Percentiles rank a stretch among this genome's conserved stretches.
phyloP scores from a whole-genome alignment of 1,284 basidiomycete genomes.

The Phlebopus sp. region DNA sequence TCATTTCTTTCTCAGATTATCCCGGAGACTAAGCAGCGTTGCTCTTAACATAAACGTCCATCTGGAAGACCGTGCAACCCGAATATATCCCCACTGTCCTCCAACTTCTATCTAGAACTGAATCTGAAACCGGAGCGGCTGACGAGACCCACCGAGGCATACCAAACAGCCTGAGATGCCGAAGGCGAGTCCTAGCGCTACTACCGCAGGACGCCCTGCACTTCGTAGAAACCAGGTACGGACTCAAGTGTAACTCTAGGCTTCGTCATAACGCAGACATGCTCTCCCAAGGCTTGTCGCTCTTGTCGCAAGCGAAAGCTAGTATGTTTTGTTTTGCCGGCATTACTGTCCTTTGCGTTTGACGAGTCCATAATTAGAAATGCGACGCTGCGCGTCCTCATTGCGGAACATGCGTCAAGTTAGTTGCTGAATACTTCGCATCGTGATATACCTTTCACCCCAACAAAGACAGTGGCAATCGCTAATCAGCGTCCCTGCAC shows the following conservation, averaged over 20 bases:
- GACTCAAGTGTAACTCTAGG: slow-evolving; percentile 3
- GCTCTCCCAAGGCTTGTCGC: slow-evolving; percentile 59
- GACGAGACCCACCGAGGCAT: background rate
- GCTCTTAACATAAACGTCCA: background rate
- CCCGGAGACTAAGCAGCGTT: background rate
- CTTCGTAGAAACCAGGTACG: slow-evolving; percentile 75
- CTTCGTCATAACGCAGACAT: slow-evolving; percentile 5
- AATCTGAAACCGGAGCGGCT: background rate
- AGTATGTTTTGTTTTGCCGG: slow-evolving; percentile 40
- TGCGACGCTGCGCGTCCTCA: slow-evolving; percentile 80
- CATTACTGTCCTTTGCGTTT: slow-evolving; percentile 1
- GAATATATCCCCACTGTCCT: background rate
- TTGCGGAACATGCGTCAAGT: slow-evolving; percentile 81
- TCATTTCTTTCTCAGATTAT: background rate
- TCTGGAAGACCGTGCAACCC: background rate
- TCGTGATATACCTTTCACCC: slow-evolving; percentile 5
- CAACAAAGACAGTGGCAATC: slow-evolving; percentile 68
- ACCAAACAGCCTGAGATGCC: slow-evolving; percentile 50
- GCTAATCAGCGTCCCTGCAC: slow-evolving; percentile 74
- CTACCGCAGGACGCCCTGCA: slow-evolving; percentile 48
- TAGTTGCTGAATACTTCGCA: slow-evolving; percentile 27
- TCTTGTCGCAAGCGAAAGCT: slow-evolving; percentile 79
- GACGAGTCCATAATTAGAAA: slow-evolving; percentile 50
- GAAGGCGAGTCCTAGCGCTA: slow-evolving; percentile 43
- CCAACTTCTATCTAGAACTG: background rate